Percentiles rank a stretch among this genome's conserved stretches.
Evolutionary conservation across 345 rosid species (phyloP).

Genomic region (Eucalyptus erythrocorys): DNA sequence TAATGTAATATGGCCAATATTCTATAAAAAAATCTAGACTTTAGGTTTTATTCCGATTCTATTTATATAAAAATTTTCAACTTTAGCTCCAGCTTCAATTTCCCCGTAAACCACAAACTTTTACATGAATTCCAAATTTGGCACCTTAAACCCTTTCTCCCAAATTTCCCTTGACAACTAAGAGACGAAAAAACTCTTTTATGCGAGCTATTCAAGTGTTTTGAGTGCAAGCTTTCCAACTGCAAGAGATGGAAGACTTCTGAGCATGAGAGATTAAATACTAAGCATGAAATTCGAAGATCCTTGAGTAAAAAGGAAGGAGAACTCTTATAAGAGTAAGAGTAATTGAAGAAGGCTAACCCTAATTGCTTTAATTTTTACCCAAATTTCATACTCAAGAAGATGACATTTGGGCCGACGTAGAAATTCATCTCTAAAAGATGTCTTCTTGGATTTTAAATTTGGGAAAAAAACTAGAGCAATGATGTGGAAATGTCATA

Average conservation of each 20-base stretch:
- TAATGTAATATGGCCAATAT: neutral
- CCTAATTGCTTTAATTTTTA: neutral
- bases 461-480: neutral
- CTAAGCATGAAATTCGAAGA: too few species aligned
- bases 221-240: fast-evolving
- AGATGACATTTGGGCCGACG: fast-evolving
- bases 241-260: neutral
- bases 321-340: neutral
- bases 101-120: neutral
- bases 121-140: neutral
- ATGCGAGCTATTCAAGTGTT: neutral
- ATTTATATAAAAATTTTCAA: fast-evolving
- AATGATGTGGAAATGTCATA: neutral
- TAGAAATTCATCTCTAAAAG: neutral
- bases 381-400: neutral
- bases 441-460: neutral
- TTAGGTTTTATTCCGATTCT: too few species aligned
- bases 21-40: neutral
- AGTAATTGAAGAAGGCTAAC: neutral
- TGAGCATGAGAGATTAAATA: neutral
- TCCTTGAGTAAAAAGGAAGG: neutral
- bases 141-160: neutral
- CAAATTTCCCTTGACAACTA: neutral
- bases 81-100: too few species aligned
- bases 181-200: neutral